Conservation (phyloP, 1,284 basidiomycete species). For the Papiliotrema laurentii region DNA sequence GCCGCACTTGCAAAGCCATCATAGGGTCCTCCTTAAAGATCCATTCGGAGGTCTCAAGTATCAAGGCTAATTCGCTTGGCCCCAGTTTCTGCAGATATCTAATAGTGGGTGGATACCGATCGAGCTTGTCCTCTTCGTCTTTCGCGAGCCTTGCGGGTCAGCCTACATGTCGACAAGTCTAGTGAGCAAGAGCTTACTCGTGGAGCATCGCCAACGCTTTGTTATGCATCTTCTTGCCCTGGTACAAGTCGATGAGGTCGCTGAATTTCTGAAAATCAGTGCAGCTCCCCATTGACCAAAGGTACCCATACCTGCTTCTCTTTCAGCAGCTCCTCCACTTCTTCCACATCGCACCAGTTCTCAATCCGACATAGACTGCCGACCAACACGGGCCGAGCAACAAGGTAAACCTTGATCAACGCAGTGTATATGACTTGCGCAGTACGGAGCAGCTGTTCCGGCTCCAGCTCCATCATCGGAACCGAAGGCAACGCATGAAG, state of each 20-base stretch:
- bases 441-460: conserved; percentile 74
- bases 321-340: conserved; percentile 84
- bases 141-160: conserved; percentile 61
- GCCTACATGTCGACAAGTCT: not conserved
- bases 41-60: conserved; percentile 78
- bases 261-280: conserved; percentile 65
- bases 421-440: conserved; percentile 95
- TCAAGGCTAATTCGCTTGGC: conserved; percentile 67
- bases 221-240: conserved; percentile 90
- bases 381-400: conserved; percentile 74
- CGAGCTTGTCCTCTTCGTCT: conserved; percentile 69
- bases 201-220: conserved; percentile 78
- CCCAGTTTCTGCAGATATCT: conserved; percentile 88
- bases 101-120: conserved; percentile 78
- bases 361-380: conserved; percentile 84
- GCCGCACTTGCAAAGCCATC: conserved; percentile 67
- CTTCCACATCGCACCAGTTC: conserved; percentile 96
- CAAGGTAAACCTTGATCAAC: conserved; percentile 87
- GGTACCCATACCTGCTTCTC: conserved; percentile 61
- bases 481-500: conserved; percentile 64
- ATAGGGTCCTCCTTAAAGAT: conserved; percentile 68
- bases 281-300: conserved; percentile 14
- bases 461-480: conserved; percentile 63
- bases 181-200: conserved; percentile 56
- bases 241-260: conserved; percentile 87